Evolutionary conservation across 106 monocot species (phyloP), one percentile per base, ranked within the genome.

Genomic region (Alisma plantagoaquatica): DNA sequence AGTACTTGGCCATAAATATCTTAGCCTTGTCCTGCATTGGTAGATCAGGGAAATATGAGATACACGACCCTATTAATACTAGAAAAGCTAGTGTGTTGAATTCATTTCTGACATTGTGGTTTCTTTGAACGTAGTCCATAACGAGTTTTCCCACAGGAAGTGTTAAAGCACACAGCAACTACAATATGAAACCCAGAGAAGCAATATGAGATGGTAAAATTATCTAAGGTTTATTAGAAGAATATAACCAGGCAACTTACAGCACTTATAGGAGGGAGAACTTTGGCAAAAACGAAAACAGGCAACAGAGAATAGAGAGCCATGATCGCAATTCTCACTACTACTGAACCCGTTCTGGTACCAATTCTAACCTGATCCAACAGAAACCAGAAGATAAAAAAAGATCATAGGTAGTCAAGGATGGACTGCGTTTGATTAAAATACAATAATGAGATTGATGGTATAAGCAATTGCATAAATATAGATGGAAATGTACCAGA

Each of bases 1-100:
- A 94, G 59, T 94, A 94, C 43, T 94, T 94, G 0, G 83, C 87
- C 94, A 94, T 81, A 62, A 88, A 94, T 29, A 94, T 94, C 68
- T 78, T 87, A 19, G 56, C 10, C 17, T 75, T 78, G 49, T 94
- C 75, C 94, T 94, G 94, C 43, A 51, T 61, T 22, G 11, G 23
- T 64, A 49, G 19, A 3, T 42, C 16, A 49, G 8, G 19, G 11
- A 9, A 20, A 15, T 23, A 3, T 8, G 29, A 54, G 18, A 15
- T 10, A 9, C 2, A 20, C 44, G 21, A 25, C 8, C 6, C 46
- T 19, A 22, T 16, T 28, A 19, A 31, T 10, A 46, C 8, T 26
- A 48, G 10, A 6, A 56, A 18, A 23, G 16, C 0, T 31, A 32
- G 5, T 4, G 12, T 10, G 19, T 7, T 38, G 35, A 38, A 23